Evolutionary conservation across 345 rosid genomes (phyloP), one percentile per base, ranked within the genome.

Genomic region (Nephelium lappaceum): DNA sequence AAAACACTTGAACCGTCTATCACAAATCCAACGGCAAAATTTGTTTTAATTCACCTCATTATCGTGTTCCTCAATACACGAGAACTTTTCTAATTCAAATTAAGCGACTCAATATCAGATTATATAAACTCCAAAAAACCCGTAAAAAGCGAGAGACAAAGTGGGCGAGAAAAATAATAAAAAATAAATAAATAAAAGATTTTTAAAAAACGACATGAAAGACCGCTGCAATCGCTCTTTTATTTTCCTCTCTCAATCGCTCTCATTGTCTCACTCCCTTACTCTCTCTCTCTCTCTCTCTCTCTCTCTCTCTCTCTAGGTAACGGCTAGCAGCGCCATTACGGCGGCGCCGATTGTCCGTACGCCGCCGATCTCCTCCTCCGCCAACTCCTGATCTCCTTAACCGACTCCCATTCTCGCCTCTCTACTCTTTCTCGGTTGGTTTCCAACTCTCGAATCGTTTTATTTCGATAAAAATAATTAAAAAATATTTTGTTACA

Each of bases 241-340:
- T 10, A 6, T 66, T 19, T 60, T 60, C 51, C 2, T 60, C 25
- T 60, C 57, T 49, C 15, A 9, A 9, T 2, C 63, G 5, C 74
- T 51, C 16, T 63, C 68, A 5, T 14, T 38, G 57, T 42, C 58
- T 5, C 68, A 24, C 38, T 36, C 15, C 57, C 16, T 38, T 27
- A 77, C 69, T 61, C 42, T 64, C 57, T 58, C 36, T 78, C 49
- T 67, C 73, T 82, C 72, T 79, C 77, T 14, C 73, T 74, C 42
- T 64, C 69, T 61, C 25, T 79, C 47, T 57, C 71, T 82, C 72
- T 79, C 79, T 18, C 72, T 74, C 66, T 61, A 70, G 45, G 82
- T 60, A 86, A 87, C 80, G 86, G 88, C 83, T 88, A 65, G 75
- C 85, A 67, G 77, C 75, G 78, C 62, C 82, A 80, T 73, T 76